Evolutionary conservation across 495 filamentous ascomycete species (phyloP).

Genomic region (Astrothelium macrocarpum): DNA sequence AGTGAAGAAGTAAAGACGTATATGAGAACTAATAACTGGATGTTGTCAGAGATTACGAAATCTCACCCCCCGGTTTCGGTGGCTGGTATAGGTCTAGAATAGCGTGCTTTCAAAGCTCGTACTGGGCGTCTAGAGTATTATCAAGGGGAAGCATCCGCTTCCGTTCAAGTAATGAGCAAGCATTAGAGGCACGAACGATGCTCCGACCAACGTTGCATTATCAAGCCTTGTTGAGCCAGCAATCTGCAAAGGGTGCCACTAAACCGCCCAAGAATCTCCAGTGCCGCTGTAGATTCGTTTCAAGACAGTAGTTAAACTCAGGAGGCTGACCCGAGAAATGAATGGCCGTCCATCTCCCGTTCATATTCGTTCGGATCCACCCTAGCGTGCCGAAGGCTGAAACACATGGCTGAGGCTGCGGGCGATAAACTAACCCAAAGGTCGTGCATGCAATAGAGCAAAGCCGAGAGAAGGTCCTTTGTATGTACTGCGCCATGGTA

Average conservation of each 20-base stretch:
- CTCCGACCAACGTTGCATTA: background rate
- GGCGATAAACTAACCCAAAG: no score
- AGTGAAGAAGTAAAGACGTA: background rate
- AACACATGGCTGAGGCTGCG: background rate
- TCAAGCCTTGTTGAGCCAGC: background rate
- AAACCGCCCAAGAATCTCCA: background rate
- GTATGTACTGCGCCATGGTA: no score
- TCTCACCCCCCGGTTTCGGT: background rate
- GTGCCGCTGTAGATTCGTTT: background rate
- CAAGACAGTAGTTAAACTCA: background rate
- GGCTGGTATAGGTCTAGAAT: no score
- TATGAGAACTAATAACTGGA: background rate
- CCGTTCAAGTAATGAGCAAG: background rate
- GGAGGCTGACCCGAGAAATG: background rate
- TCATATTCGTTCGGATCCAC: background rate
- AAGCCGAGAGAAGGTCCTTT: no score
- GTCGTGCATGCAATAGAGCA: no score
- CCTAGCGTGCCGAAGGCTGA: background rate
- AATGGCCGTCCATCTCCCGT: slow-evolving; percentile 1
- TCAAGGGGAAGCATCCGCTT: background rate
- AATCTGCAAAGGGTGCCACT: background rate
- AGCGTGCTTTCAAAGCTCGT: background rate
- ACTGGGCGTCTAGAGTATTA: background rate
- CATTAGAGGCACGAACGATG: background rate
- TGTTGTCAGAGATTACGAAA: background rate